phyloP scores from a whole-genome alignment of 2,329 filamentous ascomycete genomes.

The Aspergillus ochraceoroseus region DNA sequence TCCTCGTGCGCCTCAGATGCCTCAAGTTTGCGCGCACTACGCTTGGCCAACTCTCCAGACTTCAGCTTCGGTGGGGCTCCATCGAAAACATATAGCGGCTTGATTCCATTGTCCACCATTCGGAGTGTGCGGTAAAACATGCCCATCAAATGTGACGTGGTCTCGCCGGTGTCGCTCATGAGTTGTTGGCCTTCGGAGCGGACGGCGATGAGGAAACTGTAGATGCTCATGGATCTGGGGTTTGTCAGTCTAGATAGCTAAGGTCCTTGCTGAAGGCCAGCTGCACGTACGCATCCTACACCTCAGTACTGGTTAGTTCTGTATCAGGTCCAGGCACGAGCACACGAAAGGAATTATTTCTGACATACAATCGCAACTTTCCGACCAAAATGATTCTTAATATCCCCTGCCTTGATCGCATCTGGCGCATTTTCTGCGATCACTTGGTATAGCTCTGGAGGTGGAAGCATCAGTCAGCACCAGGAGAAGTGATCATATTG shows the following conservation, averaged over 20 bases:
- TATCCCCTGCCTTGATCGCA: constrained; percentile 91
- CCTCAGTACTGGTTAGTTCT: not conserved
- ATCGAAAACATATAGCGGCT: constrained; percentile 96
- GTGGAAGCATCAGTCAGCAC: constrained; percentile 16
- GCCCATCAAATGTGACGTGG: constrained; percentile 96
- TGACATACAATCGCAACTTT: constrained; percentile 89
- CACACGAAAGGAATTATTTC: constrained; percentile 13
- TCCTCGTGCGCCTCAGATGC: constrained; percentile 87
- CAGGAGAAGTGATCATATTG: constrained; percentile 43
- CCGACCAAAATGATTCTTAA: constrained; percentile 97
- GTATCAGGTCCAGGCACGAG: not conserved
- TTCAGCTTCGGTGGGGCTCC: constrained; percentile 96
- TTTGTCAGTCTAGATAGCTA: constrained; percentile 19
- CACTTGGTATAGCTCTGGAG: constrained; percentile 64
- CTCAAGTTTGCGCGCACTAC: constrained; percentile 90
- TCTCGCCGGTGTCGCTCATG: constrained; percentile 90
- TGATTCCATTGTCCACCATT: constrained; percentile 98
- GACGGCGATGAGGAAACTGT: constrained; percentile 96
- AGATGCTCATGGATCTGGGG: constrained; percentile 88
- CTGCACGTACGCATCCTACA: constrained; percentile 55
- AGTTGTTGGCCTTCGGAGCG: constrained; percentile 95
- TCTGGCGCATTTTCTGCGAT: constrained; percentile 92
- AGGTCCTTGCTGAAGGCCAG: not conserved
- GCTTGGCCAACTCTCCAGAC: constrained; percentile 92
- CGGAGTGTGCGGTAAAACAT: constrained; percentile 99